These are phyloP conservation scores for Cyclostephanos invisitatus DNA, from an alignment of 108 stramenopile species.

Conservation along the genomic window DNA sequence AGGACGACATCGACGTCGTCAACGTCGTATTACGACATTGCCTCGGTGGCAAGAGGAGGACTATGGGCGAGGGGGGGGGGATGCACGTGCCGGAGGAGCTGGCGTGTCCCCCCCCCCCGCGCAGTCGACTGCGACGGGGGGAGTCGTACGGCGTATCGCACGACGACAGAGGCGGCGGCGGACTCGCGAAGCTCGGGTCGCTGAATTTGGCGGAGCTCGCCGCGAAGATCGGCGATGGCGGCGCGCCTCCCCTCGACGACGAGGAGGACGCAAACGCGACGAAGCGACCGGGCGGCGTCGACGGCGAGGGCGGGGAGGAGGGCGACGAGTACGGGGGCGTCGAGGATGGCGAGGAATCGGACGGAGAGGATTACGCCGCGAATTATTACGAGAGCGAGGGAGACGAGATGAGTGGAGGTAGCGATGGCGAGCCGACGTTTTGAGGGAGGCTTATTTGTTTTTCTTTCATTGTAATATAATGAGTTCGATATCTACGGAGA, in stretches of 20 bases:
- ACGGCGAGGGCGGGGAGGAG: background rate
- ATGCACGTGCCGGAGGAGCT: background rate
- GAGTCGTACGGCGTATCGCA: background rate
- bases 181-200: background rate
- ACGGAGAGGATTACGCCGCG: constrained; percentile 64
- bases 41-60: no score
- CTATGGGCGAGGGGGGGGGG: background rate
- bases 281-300: background rate
- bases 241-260: background rate
- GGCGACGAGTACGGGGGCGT: background rate
- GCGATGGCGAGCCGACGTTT: constrained; percentile 69
- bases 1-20: background rate
- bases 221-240: background rate
- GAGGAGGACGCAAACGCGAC: background rate
- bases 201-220: background rate
- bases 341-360: constrained; percentile 74
- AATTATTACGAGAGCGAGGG: constrained; percentile 73
- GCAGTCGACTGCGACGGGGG: no score
- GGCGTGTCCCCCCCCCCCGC: background rate
- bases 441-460: constrained; percentile 13
- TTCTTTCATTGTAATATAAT: no score
- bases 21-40: background rate
- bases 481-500: no score
- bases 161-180: no score
- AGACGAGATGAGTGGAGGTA: constrained; percentile 58